phyloP scores from a whole-genome alignment of 148 eudicot genomes.

The Fagopyrum esculentum region DNA sequence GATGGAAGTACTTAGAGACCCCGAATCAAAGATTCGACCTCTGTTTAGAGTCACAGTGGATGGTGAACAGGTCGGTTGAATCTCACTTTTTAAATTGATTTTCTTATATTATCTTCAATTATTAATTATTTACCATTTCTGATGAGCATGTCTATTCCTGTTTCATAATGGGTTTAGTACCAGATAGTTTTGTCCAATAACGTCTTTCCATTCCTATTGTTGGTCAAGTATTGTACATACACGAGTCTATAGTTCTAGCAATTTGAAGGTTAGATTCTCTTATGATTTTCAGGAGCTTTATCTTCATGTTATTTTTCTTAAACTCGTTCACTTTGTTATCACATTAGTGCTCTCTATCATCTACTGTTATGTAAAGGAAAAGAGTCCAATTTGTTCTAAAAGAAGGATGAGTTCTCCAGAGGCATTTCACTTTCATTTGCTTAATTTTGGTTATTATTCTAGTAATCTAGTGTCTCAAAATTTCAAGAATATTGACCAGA shows the following conservation, averaged over 20 bases:
- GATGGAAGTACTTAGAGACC: constrained; percentile 61
- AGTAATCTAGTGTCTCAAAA: neutral
- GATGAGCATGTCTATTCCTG: neutral
- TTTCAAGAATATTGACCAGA: neutral
- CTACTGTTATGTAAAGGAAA: neutral
- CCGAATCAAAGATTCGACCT: constrained; percentile 36
- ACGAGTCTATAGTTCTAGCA: constrained; percentile 3
- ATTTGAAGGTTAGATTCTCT: neutral
- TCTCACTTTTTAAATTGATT: neutral
- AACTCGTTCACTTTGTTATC: neutral
- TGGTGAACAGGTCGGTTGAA: constrained; percentile 38
- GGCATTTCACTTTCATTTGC: constrained; percentile 2
- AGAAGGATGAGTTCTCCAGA: neutral
- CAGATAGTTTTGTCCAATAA: neutral
- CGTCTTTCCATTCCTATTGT: neutral
- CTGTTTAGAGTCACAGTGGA: constrained; percentile 53
- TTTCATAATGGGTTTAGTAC: constrained; percentile 2
- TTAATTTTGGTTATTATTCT: neutral
- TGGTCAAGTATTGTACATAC: neutral
- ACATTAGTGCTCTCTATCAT: neutral
- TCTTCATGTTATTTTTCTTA: neutral
- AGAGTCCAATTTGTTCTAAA: neutral
- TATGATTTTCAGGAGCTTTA: neutral
- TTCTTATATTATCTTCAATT: neutral
- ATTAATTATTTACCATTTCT: neutral